phyloP scores from a whole-genome alignment of 805 yeast genomes.

The Sugiyamaella americana region DNA sequence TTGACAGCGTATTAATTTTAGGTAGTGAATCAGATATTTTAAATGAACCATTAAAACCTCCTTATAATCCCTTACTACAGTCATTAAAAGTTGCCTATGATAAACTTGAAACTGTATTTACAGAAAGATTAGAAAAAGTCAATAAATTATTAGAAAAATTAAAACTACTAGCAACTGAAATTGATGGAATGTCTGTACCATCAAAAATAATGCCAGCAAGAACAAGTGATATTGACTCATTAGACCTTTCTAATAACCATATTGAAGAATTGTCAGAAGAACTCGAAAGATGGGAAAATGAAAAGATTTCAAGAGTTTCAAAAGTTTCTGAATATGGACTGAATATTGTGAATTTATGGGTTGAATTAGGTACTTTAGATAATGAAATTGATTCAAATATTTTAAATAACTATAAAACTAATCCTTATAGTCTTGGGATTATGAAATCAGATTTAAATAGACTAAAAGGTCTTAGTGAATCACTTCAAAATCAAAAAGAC shows the following conservation, averaged over 20 bases:
- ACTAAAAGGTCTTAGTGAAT: conserved; percentile 11
- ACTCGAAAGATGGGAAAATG: conserved; percentile 22
- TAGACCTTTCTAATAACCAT: conserved; percentile 21
- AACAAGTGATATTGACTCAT: conserved; percentile 14
- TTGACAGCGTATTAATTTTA: conserved; percentile 11
- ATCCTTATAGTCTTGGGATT: conserved; percentile 25
- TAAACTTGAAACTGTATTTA: conserved; percentile 18
- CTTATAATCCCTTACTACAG: conserved; percentile 15
- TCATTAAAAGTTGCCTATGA: conserved; percentile 16
- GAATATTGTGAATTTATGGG: conserved; percentile 29
- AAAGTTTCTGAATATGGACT: conserved; percentile 20
- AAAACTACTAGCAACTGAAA: conserved; percentile 14
- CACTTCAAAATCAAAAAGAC: conserved; percentile 35
- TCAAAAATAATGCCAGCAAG: conserved; percentile 14
- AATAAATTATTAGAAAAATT: conserved; percentile 16
- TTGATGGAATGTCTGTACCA: conserved; percentile 22
- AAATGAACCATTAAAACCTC: conserved; percentile 17
- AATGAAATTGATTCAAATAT: conserved; percentile 25
- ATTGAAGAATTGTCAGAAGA: conserved; percentile 24
- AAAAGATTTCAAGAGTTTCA: conserved; percentile 19
- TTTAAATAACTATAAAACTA: conserved; percentile 17
- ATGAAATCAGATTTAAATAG: conserved; percentile 27
- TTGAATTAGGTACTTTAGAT: conserved; percentile 30
- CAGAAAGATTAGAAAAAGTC: conserved; percentile 19
- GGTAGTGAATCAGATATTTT: conserved; percentile 12